Evolutionary conservation across 371 early-diverging fungal species (phyloP), one percentile per base, ranked within the genome.

Genomic region (Synchytrium microbalum): DNA sequence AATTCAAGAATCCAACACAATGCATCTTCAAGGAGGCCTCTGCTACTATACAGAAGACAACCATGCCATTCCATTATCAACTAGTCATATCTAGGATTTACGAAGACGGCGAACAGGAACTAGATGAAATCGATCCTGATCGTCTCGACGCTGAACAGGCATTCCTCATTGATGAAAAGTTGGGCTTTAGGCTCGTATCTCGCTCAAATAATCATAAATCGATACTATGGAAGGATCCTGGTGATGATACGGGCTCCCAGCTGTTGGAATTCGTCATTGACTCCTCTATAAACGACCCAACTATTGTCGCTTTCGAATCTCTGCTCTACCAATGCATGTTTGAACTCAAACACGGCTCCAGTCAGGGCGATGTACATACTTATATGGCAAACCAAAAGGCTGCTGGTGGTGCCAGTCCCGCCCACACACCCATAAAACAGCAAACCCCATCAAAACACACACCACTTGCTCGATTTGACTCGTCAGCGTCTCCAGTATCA

Each of bases 261-360:
- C 67, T 63, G 10, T 81, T 65, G 58, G 76, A 74, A 64, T 79
- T 79, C 69, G 79, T 76, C 5, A 72, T 77, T 51, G 83, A 81
- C 58, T 64, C 70, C 26, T 65, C 67, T 24, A 29, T 32, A 3
- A 72, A 73, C 3, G 70, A 60, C 0, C 66, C 72, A 14, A 74
- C 76, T 25, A 62, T 76, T 23, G 73, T 74, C 27, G 67, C 79
- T 28, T 86, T 91, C 66, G 87, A 88, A 59, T 60, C 70, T 52
- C 75, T 83, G 1, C 67, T 84, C 13, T 85, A 83, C 55, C 72
- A 80, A 52, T 90, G 88, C 67, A 84, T 86, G 77, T 90, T 79
- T 71, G 86, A 88, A 66, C 81, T 85, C 55, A 74, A 76, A 63
- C 63, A 73, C 31, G 62, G 70, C 46, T 71, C 75, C 52, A 62